phyloP scores from a whole-genome alignment of 331 rosid genomes.

The Pyracantha coccinea region DNA sequence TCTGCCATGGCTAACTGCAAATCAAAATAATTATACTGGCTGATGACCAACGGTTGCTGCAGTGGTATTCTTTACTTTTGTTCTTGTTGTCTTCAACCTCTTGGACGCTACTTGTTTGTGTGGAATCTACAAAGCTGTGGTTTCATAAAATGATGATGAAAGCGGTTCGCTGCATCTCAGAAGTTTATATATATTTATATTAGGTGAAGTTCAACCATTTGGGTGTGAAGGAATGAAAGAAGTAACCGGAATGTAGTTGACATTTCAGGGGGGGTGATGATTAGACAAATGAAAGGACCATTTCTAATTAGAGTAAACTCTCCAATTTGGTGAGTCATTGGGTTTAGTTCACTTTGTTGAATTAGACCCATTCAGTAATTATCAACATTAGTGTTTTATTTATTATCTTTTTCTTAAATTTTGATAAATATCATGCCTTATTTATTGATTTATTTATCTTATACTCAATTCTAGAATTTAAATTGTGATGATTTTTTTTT shows the following conservation, averaged over 20 bases:
- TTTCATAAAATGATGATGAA: conserved; percentile 39
- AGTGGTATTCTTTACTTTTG: not conserved
- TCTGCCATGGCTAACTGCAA: conserved; percentile 55
- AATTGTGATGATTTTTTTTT: no score
- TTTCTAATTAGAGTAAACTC: not conserved
- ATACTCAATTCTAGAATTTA: no score
- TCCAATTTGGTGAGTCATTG: no score
- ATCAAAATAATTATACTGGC: not conserved
- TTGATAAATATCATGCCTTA: no score
- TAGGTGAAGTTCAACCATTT: conserved; percentile 6
- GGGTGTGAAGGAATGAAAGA: conserved; percentile 16
- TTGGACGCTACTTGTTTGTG: not conserved
- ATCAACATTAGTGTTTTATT: no score
- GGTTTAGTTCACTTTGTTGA: no score
- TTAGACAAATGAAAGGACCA: conserved; percentile 44
- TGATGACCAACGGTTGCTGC: not conserved
- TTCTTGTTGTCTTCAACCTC: not conserved
- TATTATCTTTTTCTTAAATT: no score
- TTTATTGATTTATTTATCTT: no score
- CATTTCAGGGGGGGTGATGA: conserved; percentile 42
- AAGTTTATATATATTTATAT: conserved; percentile 45
- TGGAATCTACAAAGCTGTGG: conserved; percentile 7
- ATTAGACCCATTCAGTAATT: no score
- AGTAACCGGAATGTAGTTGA: conserved; percentile 53
- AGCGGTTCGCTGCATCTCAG: conserved; percentile 60